A percentile compares a stretch with the other conserved stretches of the same genome.
Evolutionary conservation across 1,284 basidiomycete genomes (phyloP).

Genomic region (Caloboletus firmus): DNA sequence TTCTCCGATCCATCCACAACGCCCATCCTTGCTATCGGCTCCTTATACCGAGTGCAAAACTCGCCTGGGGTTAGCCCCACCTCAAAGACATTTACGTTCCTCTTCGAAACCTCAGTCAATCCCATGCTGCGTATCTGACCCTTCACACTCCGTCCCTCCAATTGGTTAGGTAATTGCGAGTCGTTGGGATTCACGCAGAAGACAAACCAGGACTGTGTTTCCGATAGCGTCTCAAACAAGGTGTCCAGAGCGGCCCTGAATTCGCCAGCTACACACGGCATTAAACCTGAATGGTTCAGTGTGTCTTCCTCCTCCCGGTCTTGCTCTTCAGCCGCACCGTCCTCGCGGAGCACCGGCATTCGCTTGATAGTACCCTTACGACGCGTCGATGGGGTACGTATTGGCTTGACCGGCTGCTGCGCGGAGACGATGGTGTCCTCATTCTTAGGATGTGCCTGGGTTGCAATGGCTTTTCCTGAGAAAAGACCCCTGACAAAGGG

Average conservation of each 20-base stretch:
- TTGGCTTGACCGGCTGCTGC: slow-evolving; percentile 89
- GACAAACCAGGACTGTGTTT: slow-evolving; percentile 90
- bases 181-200: slow-evolving; percentile 96
- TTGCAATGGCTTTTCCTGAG: slow-evolving; percentile 83
- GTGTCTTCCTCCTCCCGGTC: slow-evolving; percentile 56
- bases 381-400: slow-evolving; percentile 86
- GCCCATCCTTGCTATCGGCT: slow-evolving; percentile 50
- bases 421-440: slow-evolving; percentile 94
- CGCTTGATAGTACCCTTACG: slow-evolving; percentile 72
- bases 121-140: slow-evolving; percentile 86
- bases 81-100: slow-evolving; percentile 70
- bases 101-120: slow-evolving; percentile 74
- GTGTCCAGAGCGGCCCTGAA: slow-evolving; percentile 83
- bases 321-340: slow-evolving; percentile 46
- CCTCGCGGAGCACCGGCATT: slow-evolving; percentile 60
- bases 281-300: slow-evolving; percentile 34
- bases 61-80: slow-evolving; percentile 87
- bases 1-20: slow-evolving; percentile 50
- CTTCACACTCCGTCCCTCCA: slow-evolving; percentile 90
- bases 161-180: slow-evolving; percentile 89
- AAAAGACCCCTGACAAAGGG: slow-evolving; percentile 92
- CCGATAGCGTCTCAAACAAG: slow-evolving; percentile 86
- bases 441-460: slow-evolving; percentile 86
- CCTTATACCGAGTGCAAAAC: slow-evolving; percentile 82
- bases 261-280: slow-evolving; percentile 83